These are phyloP conservation scores for Teunomyces funiuensis DNA, from an alignment of 805 yeast species.

Conservation along the genomic window DNA sequence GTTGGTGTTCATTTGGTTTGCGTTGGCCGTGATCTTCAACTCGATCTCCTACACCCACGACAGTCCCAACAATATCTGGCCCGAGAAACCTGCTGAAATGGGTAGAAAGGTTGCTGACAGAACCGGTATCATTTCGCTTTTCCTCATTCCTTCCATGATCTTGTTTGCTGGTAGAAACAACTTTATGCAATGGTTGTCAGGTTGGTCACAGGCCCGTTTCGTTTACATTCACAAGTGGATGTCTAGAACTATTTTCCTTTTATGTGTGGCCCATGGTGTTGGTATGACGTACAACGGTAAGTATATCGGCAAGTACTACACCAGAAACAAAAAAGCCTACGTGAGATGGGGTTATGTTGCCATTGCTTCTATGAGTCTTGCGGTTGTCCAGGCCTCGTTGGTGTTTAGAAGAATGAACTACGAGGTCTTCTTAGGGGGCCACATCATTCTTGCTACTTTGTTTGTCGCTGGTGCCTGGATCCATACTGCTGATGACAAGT, in stretches of 20 bases:
- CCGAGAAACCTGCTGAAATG: conserved; percentile 24
- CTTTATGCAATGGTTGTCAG: conserved; percentile 21
- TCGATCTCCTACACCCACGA: conserved; percentile 27
- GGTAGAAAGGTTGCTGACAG: conserved; percentile 53
- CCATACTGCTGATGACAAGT: conserved; percentile 42
- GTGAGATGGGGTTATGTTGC: conserved; percentile 38
- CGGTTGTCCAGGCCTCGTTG: conserved; percentile 51
- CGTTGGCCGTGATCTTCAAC: conserved; percentile 29
- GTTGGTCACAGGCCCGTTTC: conserved; percentile 52
- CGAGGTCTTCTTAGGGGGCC: conserved; percentile 45
- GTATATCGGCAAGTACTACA: conserved; percentile 30
- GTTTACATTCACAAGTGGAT: conserved; percentile 66
- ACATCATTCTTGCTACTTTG: conserved; percentile 32
- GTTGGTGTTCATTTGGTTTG: conserved; percentile 39
- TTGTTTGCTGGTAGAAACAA: conserved; percentile 56
- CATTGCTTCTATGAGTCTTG: conserved; percentile 33
- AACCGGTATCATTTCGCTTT: conserved; percentile 49
- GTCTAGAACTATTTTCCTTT: conserved; percentile 50
- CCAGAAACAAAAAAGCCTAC: conserved; percentile 28
- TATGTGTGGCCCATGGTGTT: conserved; percentile 52
- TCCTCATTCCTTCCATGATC: conserved; percentile 56
- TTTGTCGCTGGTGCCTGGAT: conserved; percentile 57
- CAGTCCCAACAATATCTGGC: conserved; percentile 25
- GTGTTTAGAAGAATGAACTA: conserved; percentile 53
- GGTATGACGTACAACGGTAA: conserved; percentile 33